A percentile compares a stretch with the other conserved stretches of the same genome.
These are phyloP conservation scores for Kodamaea kaohsiungensis DNA, from an alignment of 805 yeast species.

Conservation along the genomic window DNA sequence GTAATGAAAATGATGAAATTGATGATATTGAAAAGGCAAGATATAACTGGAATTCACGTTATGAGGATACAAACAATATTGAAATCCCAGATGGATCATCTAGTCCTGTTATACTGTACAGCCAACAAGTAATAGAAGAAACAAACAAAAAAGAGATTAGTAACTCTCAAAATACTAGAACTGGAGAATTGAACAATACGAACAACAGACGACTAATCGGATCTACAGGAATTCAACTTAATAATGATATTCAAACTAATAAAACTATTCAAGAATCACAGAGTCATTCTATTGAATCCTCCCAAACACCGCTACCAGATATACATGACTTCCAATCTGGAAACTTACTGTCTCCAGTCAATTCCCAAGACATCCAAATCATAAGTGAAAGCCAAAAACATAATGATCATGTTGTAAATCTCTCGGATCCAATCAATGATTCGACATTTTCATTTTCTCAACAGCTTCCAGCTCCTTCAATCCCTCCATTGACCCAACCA, in stretches of 20 bases:
- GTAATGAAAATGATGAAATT: not conserved
- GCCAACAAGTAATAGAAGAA: not conserved
- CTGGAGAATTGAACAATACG: not conserved
- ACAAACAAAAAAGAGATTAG: not conserved
- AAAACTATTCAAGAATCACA: too few species aligned
- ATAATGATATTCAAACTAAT: too few species aligned
- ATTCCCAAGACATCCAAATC: not conserved
- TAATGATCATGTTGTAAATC: not conserved
- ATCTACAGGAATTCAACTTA: too few species aligned
- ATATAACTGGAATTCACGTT: not conserved
- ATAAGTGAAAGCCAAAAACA: not conserved
- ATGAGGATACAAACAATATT: not conserved
- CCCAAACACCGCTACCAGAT: not conserved
- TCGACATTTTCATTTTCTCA: slow-evolving; percentile 19
- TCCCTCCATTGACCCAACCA: not conserved
- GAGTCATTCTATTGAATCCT: too few species aligned
- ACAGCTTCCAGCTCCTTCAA: not conserved
- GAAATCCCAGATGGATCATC: not conserved
- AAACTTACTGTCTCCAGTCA: not conserved
- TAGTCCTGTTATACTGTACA: slow-evolving; percentile 1
- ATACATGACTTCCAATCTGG: not conserved
- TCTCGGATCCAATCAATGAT: slow-evolving; percentile 17
- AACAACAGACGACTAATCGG: too few species aligned
- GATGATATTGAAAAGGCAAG: not conserved
- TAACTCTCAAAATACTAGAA: too few species aligned